phyloP scores from a whole-genome alignment of 2,329 filamentous ascomycete species.

The Xylariaceae sp. region DNA sequence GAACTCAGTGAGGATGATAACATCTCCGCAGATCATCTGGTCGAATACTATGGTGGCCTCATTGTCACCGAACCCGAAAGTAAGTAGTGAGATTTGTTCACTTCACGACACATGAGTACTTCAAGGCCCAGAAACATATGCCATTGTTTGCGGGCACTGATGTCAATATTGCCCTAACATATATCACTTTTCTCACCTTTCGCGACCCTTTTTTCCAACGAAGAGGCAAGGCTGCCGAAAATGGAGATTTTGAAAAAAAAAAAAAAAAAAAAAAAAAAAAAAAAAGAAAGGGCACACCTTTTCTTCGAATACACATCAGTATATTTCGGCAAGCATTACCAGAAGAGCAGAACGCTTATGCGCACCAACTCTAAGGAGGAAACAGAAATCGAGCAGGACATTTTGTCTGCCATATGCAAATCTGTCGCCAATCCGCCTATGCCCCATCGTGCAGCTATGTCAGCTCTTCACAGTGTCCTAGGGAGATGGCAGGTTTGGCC shows the following conservation, averaged over 20 bases:
- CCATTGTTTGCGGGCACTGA: slow-evolving; percentile 6
- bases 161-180: slow-evolving; percentile 4
- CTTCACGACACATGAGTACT: slow-evolving; percentile 39
- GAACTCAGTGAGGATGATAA: slow-evolving; percentile 31
- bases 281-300: no score
- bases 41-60: slow-evolving; percentile 35
- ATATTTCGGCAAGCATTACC: slow-evolving; percentile 9
- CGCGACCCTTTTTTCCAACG: slow-evolving; percentile 5
- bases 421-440: slow-evolving; percentile 1
- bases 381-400: background rate
- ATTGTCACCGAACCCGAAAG: slow-evolving; percentile 35
- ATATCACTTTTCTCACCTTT: slow-evolving; percentile 6
- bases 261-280: slow-evolving; percentile 1
- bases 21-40: slow-evolving; percentile 22
- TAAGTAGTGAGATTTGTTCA: slow-evolving; percentile 36
- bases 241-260: no score
- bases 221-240: slow-evolving; percentile 5
- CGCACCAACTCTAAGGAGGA: background rate
- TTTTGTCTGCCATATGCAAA: background rate
- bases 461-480: slow-evolving; percentile 2
- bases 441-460: slow-evolving; percentile 8
- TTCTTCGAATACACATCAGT: slow-evolving; percentile 6
- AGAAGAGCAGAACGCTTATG: slow-evolving; percentile 7
- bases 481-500: slow-evolving; percentile 7
- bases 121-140: slow-evolving; percentile 22